Evolutionary conservation across 306 rosid genomes (phyloP).

Genomic region (Fragaria vesca): DNA sequence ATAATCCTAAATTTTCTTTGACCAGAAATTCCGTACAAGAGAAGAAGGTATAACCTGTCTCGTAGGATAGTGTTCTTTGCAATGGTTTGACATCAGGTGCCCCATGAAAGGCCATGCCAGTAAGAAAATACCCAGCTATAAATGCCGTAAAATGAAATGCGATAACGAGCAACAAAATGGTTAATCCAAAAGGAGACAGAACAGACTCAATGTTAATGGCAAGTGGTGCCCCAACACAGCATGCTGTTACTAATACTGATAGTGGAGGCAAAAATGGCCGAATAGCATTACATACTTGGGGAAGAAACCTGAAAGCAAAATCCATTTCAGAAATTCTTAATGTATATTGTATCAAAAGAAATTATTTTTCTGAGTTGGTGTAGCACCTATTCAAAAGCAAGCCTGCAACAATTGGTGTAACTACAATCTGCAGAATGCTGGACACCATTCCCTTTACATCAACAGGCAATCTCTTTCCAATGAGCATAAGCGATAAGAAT

Average conservation of each 20-base stretch:
- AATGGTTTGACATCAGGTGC: conserved; percentile 61
- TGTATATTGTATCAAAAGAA: conserved; percentile 15
- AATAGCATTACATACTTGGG: conserved; percentile 60
- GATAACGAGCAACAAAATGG: conserved; percentile 58
- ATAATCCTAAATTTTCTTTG: conserved; percentile 9
- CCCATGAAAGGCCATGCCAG: conserved; percentile 62
- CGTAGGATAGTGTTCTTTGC: conserved; percentile 85
- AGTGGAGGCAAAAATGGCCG: conserved; percentile 82
- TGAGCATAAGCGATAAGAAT: conserved; percentile 72
- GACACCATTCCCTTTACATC: conserved; percentile 97
- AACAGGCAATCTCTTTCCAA: conserved; percentile 89
- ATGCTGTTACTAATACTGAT: conserved; percentile 79
- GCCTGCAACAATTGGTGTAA: conserved; percentile 77
- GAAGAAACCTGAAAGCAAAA: conserved; percentile 66
- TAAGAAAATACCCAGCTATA: conserved; percentile 63
- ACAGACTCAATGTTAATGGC: conserved; percentile 78
- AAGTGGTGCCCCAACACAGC: conserved; percentile 96
- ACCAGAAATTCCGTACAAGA: conserved; percentile 10
- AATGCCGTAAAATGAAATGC: conserved; percentile 76
- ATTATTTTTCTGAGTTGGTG: conserved; percentile 1
- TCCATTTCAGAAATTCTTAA: conserved; percentile 14
- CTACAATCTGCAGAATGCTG: conserved; percentile 87
- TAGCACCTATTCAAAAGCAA: conserved; percentile 80
- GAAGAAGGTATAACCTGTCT: conserved; percentile 65
- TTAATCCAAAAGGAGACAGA: conserved; percentile 66